Conservation (phyloP, 2,329 filamentous ascomycete species). For the Drechslerella coelobrocha region DNA sequence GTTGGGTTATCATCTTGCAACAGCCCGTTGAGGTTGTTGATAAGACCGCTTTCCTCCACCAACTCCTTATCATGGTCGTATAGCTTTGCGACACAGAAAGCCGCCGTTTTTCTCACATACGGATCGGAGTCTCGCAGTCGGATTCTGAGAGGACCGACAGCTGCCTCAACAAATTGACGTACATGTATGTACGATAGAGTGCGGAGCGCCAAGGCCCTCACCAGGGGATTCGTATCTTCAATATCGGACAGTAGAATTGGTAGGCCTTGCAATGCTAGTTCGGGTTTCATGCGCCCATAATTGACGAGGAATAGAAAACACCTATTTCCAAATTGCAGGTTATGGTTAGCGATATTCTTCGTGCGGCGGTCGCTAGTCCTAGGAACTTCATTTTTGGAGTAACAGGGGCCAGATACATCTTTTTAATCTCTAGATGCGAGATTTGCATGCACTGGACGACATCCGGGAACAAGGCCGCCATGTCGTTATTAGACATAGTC, state of each 20-base stretch:
- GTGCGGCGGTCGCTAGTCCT: neutral
- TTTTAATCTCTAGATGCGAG: conserved; percentile 95
- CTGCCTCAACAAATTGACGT: conserved; percentile 90
- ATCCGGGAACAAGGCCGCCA: conserved; percentile 95
- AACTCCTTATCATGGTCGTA: conserved; percentile 94
- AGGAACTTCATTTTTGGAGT: neutral
- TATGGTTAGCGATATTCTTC: neutral
- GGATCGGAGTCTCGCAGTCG: conserved; percentile 86
- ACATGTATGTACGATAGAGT: conserved; percentile 99
- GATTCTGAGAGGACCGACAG: conserved; percentile 80
- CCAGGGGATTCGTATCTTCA: conserved; percentile 88
- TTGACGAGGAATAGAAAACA: conserved; percentile 98
- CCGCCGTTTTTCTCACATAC: conserved; percentile 96
- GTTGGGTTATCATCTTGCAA: conserved; percentile 96
- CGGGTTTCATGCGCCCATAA: conserved; percentile 91
- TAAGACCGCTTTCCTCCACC: conserved; percentile 89
- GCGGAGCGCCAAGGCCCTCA: conserved; percentile 86
- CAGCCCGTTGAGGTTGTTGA: conserved; percentile 87
- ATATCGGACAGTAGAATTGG: conserved; percentile 84
- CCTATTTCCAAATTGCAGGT: conserved; percentile 63
- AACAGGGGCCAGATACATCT: conserved; percentile 71
- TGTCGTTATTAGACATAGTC: conserved; percentile 99
- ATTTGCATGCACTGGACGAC: conserved; percentile 96
- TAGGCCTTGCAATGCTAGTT: conserved; percentile 90
- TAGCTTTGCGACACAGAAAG: conserved; percentile 93